Percentiles rank a stretch among this genome's conserved stretches.
phyloP scores from a whole-genome alignment of 257 asterid species.

The Nicotiana benthamiana region DNA sequence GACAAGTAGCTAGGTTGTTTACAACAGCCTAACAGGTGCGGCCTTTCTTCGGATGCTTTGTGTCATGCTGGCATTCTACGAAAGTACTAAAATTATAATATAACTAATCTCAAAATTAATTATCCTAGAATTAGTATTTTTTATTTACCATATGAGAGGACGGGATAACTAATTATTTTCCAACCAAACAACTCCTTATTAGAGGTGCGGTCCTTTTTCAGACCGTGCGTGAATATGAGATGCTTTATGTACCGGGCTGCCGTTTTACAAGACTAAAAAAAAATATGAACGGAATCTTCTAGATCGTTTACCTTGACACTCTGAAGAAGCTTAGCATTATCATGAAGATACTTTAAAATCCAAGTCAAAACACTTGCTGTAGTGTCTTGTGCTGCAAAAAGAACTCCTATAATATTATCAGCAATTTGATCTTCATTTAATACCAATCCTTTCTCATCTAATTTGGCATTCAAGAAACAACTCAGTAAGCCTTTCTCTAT shows the following conservation, averaged over 20 bases:
- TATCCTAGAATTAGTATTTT: no score
- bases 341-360: conserved; percentile 70
- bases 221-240: no score
- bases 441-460: conserved; percentile 31
- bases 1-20: not conserved
- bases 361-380: conserved; percentile 83
- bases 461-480: conserved; percentile 36
- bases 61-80: no score
- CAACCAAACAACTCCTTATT: no score
- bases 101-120: no score
- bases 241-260: no score
- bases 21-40: no score
- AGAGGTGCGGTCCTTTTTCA: no score
- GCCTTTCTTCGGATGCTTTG: no score
- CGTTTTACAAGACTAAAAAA: not conserved
- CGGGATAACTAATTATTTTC: no score
- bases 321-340: conserved; percentile 44
- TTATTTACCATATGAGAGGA: no score
- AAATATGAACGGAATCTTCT: not conserved
- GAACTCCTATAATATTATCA: conserved; percentile 78
- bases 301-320: conserved; percentile 45
- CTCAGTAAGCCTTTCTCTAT: conserved; percentile 44
- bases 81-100: no score
- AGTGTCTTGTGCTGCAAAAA: conserved; percentile 87
- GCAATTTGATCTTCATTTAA: conserved; percentile 61